Evolutionary conservation across 305 asterid genomes (phyloP).

Genomic region (Fraxinus xanthoxyloides): DNA sequence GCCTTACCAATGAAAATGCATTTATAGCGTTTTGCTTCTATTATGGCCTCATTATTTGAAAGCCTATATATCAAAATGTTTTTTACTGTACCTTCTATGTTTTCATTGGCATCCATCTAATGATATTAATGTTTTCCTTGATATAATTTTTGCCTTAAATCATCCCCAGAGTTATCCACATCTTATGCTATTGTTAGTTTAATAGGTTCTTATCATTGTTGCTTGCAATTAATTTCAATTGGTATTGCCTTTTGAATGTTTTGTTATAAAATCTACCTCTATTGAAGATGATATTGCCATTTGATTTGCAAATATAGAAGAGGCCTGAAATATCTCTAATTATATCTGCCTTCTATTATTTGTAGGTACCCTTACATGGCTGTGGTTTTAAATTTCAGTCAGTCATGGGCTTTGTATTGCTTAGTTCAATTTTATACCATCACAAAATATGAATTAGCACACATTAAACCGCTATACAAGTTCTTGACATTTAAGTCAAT

Average conservation of each 20-base stretch:
- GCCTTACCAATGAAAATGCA: neutral
- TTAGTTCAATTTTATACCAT: constrained; percentile 85
- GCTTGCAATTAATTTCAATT: constrained; percentile 11
- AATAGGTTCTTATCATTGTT: constrained; percentile 1
- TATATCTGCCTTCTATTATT: constrained; percentile 26
- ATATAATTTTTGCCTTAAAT: neutral
- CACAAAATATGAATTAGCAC: constrained; percentile 87
- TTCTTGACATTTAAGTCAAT: constrained; percentile 92
- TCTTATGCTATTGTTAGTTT: constrained; percentile 13
- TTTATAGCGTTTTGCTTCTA: constrained; percentile 2
- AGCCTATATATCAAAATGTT: neutral
- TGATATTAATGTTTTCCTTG: neutral
- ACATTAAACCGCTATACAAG: constrained; percentile 86
- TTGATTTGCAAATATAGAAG: neutral
- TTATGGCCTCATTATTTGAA: neutral
- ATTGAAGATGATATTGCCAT: constrained; percentile 15
- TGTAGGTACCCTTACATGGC: constrained; percentile 92
- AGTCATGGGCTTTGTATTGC: constrained; percentile 97
- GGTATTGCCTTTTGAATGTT: neutral
- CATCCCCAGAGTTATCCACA: neutral
- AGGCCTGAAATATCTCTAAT: constrained; percentile 24
- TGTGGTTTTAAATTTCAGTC: constrained; percentile 90
- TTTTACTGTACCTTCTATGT: neutral
- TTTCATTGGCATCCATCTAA: neutral
- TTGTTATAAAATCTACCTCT: neutral